phyloP scores from a whole-genome alignment of 352 stramenopile genomes.

The Phytopythium oedochilum region DNA sequence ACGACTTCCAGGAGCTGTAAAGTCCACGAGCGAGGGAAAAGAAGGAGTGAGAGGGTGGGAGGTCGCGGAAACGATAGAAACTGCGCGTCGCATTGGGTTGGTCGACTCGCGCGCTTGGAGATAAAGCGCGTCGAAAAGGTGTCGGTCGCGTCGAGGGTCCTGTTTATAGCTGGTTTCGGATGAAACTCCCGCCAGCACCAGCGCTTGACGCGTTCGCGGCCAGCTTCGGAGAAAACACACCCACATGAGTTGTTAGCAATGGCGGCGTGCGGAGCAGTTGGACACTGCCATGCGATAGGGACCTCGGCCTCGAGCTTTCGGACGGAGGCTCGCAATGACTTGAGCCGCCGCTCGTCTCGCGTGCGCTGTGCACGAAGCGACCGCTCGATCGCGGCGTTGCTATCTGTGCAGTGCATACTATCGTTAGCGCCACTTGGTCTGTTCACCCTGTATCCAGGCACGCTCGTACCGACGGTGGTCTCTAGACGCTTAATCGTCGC shows the following conservation, averaged over 20 bases:
- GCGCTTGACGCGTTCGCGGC: neutral
- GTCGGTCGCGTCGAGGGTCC: constrained; percentile 1
- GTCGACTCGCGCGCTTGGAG: neutral
- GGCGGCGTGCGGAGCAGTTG: constrained; percentile 1
- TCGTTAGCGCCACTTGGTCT: too few species aligned
- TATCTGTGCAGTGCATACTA: neutral
- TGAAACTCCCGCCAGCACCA: neutral
- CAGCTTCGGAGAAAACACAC: neutral
- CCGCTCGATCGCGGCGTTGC: neutral
- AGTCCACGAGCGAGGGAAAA: neutral
- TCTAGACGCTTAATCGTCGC: neutral
- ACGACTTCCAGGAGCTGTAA: neutral
- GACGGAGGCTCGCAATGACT: constrained; percentile 19
- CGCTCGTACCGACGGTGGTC: neutral
- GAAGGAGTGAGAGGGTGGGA: neutral
- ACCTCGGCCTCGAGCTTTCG: constrained; percentile 8
- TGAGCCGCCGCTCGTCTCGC: constrained; percentile 19
- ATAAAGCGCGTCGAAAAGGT: neutral
- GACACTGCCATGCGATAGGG: neutral
- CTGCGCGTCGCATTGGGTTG: neutral
- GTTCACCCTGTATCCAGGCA: too few species aligned
- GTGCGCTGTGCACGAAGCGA: constrained; percentile 4
- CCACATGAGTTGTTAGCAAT: neutral
- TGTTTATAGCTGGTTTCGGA: neutral
- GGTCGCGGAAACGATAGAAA: neutral